Base-by-base conservation (phyloP, 768 basidiomycete species). In the Multifurca ochricompacta region DNA sequence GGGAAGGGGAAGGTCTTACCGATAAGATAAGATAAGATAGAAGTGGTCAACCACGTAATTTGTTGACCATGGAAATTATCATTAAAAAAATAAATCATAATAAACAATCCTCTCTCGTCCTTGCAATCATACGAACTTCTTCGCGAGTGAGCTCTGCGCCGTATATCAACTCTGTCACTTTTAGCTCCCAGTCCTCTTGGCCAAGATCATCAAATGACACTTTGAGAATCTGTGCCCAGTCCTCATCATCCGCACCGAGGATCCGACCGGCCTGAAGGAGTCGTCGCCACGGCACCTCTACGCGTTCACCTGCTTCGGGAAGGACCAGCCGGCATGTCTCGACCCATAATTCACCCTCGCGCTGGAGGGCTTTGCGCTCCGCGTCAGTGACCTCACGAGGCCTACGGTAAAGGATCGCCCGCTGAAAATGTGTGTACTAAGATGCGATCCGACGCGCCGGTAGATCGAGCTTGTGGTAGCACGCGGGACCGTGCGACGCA, bases 371-470 rank as follows among this genome's bases (percentile, higher is more conserved):
- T 54, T 73, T 76, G 4, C 85, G 88, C 51, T 90, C 85, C 7
- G 67, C 63, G 3, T 75, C 67, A 30, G 77, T 73, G 52, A 93
- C 73, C 50, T 74, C 73, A 6, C 71, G 77, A 56, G 79, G 79
- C 0, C 89, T 84, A 39, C 90, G 82, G 64, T 87, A 88, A 35
- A 86, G 67, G 50, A 96, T 81, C 54, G 86, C 81, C 13, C 93
- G 85, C 59, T 93, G 89, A 18, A 88, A 48, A 98, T 82, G 65
- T 93, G 82, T 45, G 85, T 81, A 0, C 86, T 75, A 11, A 98
- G 64, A 34, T 80, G 79, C 7, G 80, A 70, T 19, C 85, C 81
- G 56, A 87, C 82, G 28, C 79, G 79, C 31, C 92, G 78, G 67
- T 96, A 98, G 19, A 95, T 66, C 9, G 71, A 66, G 2, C 81